Evolutionary conservation across 495 filamentous ascomycete species (phyloP).

Genomic region (Terfezia claveryi): DNA sequence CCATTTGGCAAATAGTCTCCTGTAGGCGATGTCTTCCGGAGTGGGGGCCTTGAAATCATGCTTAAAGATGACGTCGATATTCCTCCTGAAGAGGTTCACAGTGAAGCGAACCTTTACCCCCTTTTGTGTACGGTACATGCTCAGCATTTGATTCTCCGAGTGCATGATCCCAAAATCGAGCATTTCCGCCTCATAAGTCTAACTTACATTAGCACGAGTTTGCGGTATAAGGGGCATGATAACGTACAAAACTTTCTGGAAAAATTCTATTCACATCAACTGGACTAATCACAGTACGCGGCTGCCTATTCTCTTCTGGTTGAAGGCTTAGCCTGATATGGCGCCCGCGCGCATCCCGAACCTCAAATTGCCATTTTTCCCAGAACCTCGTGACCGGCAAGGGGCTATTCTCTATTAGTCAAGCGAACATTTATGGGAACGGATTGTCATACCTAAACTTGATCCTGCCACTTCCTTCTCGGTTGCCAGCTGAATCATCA

Average conservation of each 20-base stretch:
- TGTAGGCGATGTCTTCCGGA: not conserved
- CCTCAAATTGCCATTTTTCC: no score
- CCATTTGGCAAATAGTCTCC: not conserved
- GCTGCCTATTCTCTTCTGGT: no score
- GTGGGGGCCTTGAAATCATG: constrained; percentile 4
- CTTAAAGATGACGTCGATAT: constrained; percentile 19
- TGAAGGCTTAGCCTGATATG: no score
- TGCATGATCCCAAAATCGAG: not conserved
- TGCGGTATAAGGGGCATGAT: no score
- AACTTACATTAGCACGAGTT: no score
- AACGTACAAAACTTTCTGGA: no score
- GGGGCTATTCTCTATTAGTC: no score
- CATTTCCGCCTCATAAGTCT: no score
- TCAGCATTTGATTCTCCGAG: not conserved
- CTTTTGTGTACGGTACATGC: not conserved
- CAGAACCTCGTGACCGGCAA: no score
- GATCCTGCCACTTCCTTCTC: constrained; percentile 16
- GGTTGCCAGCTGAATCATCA: constrained; percentile 8
- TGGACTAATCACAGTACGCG: no score
- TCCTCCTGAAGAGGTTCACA: constrained; percentile 15
- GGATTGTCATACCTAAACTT: constrained; percentile 17
- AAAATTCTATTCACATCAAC: no score
- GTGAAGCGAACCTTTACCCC: not conserved
- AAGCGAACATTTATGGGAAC: constrained; percentile 14
- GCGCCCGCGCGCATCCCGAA: no score